Conservation (phyloP, 176 grass and related monocot genomes). For the Oryza meridionalis region DNA sequence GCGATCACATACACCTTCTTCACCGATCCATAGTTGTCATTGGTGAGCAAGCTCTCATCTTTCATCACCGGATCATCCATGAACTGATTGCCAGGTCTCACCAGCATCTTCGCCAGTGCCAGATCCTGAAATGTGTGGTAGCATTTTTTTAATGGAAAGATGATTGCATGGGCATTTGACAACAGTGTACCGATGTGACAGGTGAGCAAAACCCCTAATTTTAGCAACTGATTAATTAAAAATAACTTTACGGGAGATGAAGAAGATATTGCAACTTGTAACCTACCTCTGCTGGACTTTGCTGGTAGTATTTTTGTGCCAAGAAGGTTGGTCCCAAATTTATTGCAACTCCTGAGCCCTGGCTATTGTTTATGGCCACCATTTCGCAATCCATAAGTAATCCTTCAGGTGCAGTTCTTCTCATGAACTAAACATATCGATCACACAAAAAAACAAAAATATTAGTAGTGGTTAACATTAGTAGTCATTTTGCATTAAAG, state of each 20-base stretch:
- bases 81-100: constrained; percentile 52
- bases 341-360: constrained; percentile 22
- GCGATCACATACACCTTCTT: constrained; percentile 36
- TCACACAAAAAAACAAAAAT: neutral
- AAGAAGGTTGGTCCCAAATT: constrained; percentile 35
- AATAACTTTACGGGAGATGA: neutral
- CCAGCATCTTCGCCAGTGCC: constrained; percentile 41
- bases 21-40: constrained; percentile 40
- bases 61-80: constrained; percentile 30
- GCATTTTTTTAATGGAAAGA: neutral
- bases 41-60: neutral
- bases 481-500: neutral
- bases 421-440: constrained; percentile 36
- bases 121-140: constrained; percentile 32
- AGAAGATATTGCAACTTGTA: neutral
- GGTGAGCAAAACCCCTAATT: neutral
- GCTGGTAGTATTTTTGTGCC: constrained; percentile 37
- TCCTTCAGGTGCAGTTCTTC: constrained; percentile 23
- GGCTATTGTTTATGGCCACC: constrained; percentile 8
- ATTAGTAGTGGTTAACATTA: neutral
- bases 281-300: constrained; percentile 37
- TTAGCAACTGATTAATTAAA: neutral
- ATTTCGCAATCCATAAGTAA: constrained; percentile 42
- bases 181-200: neutral
- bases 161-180: neutral